Conservation (phyloP, 768 basidiomycete species). For the Leccinum boreale region DNA sequence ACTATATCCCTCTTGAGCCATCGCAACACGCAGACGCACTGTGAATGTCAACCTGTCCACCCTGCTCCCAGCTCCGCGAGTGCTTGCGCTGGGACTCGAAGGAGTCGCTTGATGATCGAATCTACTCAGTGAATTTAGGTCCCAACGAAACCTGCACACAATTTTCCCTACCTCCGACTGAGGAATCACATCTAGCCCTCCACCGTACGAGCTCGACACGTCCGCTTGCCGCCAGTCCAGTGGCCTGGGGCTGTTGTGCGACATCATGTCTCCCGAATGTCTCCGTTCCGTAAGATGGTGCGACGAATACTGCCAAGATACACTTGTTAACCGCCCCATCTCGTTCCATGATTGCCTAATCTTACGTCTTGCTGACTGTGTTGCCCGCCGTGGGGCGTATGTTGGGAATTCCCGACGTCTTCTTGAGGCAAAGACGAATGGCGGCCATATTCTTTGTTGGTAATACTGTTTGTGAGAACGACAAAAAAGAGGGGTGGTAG, state of each 20-base stretch:
- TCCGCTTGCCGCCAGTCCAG: constrained; percentile 34
- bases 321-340: constrained; percentile 18
- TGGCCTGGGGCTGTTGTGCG: constrained; percentile 33
- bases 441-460: constrained; percentile 31
- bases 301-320: constrained; percentile 28
- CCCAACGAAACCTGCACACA: constrained; percentile 11
- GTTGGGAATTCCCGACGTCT: constrained; percentile 29
- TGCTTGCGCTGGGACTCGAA: constrained; percentile 52
- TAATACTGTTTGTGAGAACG: constrained; percentile 17
- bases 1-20: constrained; percentile 3
- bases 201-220: constrained; percentile 28
- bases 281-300: constrained; percentile 34
- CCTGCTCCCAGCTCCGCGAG: constrained; percentile 60
- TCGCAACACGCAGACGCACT: constrained; percentile 19
- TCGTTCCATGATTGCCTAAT: constrained; percentile 13
- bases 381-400: constrained; percentile 25
- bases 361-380: constrained; percentile 35
- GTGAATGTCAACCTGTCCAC: constrained; percentile 33
- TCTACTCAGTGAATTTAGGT: constrained; percentile 33
- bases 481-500: constrained; percentile 4
- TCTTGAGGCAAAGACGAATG: constrained; percentile 32
- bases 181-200: constrained; percentile 29
- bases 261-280: constrained; percentile 31
- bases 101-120: constrained; percentile 37
- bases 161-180: constrained; percentile 32